A percentile compares a stretch with the other conserved stretches of the same genome.
phyloP scores from a whole-genome alignment of 768 basidiomycete species.

The Scleroderma citrinum region DNA sequence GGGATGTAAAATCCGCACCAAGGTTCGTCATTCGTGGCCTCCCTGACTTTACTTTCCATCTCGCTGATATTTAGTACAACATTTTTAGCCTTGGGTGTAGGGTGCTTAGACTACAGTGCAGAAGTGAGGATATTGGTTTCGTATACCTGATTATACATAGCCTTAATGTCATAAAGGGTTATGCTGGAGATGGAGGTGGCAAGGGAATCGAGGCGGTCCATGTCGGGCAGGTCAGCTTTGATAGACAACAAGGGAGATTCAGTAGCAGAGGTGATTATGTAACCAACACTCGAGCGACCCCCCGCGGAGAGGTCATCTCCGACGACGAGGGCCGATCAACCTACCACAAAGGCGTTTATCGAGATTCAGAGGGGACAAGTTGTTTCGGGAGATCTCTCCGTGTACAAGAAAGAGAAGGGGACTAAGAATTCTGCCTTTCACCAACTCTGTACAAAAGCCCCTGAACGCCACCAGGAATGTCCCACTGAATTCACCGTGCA shows the following conservation, averaged over 20 bases:
- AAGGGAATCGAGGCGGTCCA: constrained; percentile 79
- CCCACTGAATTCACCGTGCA: background rate
- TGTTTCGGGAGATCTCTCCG: too few relatives aligned
- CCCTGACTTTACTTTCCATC: constrained; percentile 94
- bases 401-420: too few relatives aligned
- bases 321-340: background rate
- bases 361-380: background rate
- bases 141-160: constrained; percentile 85
- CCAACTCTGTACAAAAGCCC: too few relatives aligned
- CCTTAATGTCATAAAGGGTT: constrained; percentile 90
- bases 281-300: constrained; percentile 15
- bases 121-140: background rate
- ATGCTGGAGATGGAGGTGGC: constrained; percentile 72
- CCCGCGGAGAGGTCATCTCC: constrained; percentile 16
- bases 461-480: background rate
- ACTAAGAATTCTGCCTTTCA: too few relatives aligned
- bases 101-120: constrained; percentile 6
- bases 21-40: constrained; percentile 96
- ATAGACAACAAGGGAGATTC: background rate
- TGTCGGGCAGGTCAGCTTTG: constrained; percentile 31
- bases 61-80: constrained; percentile 94
- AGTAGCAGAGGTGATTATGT: constrained; percentile 1
- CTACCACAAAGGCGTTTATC: too few relatives aligned
- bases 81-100: constrained; percentile 74
- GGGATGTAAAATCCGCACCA: constrained; percentile 56